These are phyloP conservation scores for Phytophthora pinifolia DNA, from an alignment of 352 stramenopile genomes.

Conservation along the genomic window DNA sequence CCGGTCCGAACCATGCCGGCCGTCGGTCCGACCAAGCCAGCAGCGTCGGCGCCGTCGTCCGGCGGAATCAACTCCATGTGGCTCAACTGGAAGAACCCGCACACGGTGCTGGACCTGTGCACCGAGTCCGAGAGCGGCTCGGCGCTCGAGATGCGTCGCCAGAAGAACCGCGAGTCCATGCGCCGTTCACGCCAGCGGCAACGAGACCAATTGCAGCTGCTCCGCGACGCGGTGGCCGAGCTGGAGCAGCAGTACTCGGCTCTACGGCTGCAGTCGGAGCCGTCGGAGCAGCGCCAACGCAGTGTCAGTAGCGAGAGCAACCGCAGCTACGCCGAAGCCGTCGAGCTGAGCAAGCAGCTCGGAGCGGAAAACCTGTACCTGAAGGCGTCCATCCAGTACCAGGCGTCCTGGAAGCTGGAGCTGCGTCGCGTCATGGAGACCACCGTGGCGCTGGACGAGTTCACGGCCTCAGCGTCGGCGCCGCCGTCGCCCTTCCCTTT, in stretches of 20 bases:
- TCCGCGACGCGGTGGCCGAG: conserved; percentile 37
- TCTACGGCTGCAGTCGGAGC: conserved; percentile 35
- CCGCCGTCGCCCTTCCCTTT: conserved; percentile 25
- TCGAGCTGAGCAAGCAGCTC: conserved; percentile 40
- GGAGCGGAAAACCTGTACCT: conserved; percentile 56
- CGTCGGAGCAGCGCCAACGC: background rate
- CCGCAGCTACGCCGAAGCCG: conserved; percentile 25
- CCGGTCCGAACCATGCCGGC: background rate
- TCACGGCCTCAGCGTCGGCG: conserved; percentile 17
- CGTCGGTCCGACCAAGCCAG: too few relatives aligned
- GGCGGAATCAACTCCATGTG: conserved; percentile 36
- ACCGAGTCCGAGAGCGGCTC: conserved; percentile 32
- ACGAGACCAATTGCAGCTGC: conserved; percentile 43
- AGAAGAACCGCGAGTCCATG: conserved; percentile 67
- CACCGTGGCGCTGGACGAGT: conserved; percentile 31
- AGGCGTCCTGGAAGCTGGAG: conserved; percentile 48
- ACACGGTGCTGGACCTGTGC: conserved; percentile 34
- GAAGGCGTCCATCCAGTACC: conserved; percentile 46
- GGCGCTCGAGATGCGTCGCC: conserved; percentile 38
- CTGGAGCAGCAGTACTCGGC: conserved; percentile 46
- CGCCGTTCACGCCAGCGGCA: conserved; percentile 50
- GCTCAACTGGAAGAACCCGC: conserved; percentile 42
- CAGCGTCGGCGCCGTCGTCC: background rate
- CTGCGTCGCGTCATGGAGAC: conserved; percentile 53
- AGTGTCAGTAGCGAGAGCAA: background rate